phyloP scores from a whole-genome alignment of 2,329 filamentous ascomycete genomes.

The Lecanoromycetidae sp. region DNA sequence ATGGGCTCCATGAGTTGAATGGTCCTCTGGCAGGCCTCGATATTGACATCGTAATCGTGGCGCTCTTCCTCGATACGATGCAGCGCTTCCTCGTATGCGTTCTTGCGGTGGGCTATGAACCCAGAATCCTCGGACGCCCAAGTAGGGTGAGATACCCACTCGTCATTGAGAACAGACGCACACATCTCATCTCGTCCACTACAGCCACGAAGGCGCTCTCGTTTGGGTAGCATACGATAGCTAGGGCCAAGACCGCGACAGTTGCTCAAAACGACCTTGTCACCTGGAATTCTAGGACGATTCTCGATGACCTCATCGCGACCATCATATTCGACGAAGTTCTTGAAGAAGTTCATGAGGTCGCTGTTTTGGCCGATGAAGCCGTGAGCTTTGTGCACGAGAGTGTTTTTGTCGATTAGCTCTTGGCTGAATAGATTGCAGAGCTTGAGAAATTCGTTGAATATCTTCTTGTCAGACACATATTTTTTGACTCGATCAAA shows the following conservation, averaged over 20 bases:
- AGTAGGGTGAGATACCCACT: constrained; percentile 96
- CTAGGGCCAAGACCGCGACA: constrained; percentile 92
- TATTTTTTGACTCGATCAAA: constrained; percentile 97
- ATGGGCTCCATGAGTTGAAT: constrained; percentile 94
- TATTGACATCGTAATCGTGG: constrained; percentile 97
- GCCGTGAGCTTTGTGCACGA: constrained; percentile 68
- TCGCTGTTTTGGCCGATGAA: constrained; percentile 86
- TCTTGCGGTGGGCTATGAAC: constrained; percentile 96
- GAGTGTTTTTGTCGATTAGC: constrained; percentile 71
- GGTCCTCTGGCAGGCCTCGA: constrained; percentile 86
- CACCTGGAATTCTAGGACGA: constrained; percentile 59
- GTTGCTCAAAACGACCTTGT: constrained; percentile 84
- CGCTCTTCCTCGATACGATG: constrained; percentile 96
- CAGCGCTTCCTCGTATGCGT: constrained; percentile 82
- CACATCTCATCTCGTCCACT: constrained; percentile 92
- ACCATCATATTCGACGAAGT: constrained; percentile 66
- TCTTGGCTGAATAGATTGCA: constrained; percentile 93
- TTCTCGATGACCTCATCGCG: constrained; percentile 71
- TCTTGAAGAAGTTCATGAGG: constrained; percentile 77
- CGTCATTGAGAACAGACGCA: constrained; percentile 83
- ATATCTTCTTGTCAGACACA: constrained; percentile 79
- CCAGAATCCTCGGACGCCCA: constrained; percentile 98
- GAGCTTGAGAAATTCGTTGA: constrained; percentile 93
- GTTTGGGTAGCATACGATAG: constrained; percentile 81
- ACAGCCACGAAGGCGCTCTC: constrained; percentile 82